Evolutionary conservation across 225 moss, liverwort and hornwort genomes (phyloP), one percentile per base, ranked within the genome.

Genomic region (Pseudisothecium myosuroides): DNA sequence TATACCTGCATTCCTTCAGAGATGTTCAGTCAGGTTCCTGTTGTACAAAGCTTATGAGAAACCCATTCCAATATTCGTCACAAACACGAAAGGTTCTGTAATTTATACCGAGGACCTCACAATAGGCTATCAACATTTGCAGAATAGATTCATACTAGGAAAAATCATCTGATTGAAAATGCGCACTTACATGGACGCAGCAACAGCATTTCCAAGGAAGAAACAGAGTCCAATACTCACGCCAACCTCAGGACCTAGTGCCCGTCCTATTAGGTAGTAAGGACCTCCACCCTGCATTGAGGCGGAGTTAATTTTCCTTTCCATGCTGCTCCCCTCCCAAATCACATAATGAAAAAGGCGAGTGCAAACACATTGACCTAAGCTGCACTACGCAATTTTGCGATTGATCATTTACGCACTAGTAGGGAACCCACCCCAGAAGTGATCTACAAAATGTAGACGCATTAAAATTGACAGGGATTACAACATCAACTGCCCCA

Each of bases 211-310:
- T 74, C 97, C 98, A 65, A 98, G 96, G 88, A 98, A 98, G 93
- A 98, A 98, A 90, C 98, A 98, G 69, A 98, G 92, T 37, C 98
- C 98, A 93, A 98, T 98, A 83, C 98, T 98, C 83, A 98, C 98
- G 74, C 98, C 98, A 90, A 98, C 98, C 92, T 98, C 98, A 83
- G 98, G 98, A 93, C 98, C 98, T 65, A 98, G 95, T 61, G 98
- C 98, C 88, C 98, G 95, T 81, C 98, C 98, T 89, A 97, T 98
- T 52, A 97, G 93, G 87, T 97, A 98, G 82, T 98, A 98, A 76
- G 97, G 98, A 87, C 98, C 98, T 88, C 98, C 98, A 88, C 98
- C 98, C 97, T 98, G 95, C 93, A 93, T 81, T 56, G 45, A 86
- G 84, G 32, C 88, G 31, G n/a, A 64, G 80, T 86, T 86, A 83